These are phyloP conservation scores for Arthrobotrys megalospora DNA, from an alignment of 2,329 filamentous ascomycete genomes.

Conservation along the genomic window DNA sequence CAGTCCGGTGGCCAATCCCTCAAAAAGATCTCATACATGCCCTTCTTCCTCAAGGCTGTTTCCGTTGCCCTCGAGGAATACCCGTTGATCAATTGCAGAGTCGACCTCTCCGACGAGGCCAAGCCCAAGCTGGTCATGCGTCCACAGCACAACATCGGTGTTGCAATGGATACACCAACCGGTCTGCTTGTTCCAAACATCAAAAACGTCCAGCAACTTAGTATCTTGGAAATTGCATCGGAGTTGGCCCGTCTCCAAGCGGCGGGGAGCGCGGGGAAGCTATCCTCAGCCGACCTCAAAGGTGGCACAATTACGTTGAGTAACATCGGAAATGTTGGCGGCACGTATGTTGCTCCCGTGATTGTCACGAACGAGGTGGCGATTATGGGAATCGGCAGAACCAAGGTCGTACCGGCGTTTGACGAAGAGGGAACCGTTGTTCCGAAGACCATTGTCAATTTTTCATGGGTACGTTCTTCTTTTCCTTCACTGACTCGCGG, in stretches of 20 bases:
- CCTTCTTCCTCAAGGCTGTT: slow-evolving; percentile 95
- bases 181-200: slow-evolving; percentile 94
- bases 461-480: slow-evolving; percentile 82
- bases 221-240: slow-evolving; percentile 81
- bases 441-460: slow-evolving; percentile 84
- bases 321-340: slow-evolving; percentile 95
- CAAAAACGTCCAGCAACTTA: slow-evolving; percentile 83
- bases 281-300: slow-evolving; percentile 80
- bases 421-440: slow-evolving; percentile 73
- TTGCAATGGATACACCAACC: slow-evolving; percentile 92
- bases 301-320: slow-evolving; percentile 95
- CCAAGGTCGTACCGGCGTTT: slow-evolving; percentile 86
- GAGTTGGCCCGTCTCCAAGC: slow-evolving; percentile 82
- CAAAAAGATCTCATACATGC: slow-evolving; percentile 86
- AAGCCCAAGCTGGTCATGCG: slow-evolving; percentile 85
- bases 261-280: slow-evolving; percentile 81
- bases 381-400: slow-evolving; percentile 88
- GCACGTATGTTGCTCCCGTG: slow-evolving; percentile 90
- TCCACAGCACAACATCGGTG: slow-evolving; percentile 90
- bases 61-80: slow-evolving; percentile 86
- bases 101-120: slow-evolving; percentile 74
- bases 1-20: slow-evolving; percentile 65
- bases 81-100: slow-evolving; percentile 87
- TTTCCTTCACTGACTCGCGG: neutral
- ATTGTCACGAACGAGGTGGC: slow-evolving; percentile 92